Percentiles rank a stretch among this genome's conserved stretches.
Conservation (phyloP, 441 rosid species). For the Populus trichocarpa region DNA sequence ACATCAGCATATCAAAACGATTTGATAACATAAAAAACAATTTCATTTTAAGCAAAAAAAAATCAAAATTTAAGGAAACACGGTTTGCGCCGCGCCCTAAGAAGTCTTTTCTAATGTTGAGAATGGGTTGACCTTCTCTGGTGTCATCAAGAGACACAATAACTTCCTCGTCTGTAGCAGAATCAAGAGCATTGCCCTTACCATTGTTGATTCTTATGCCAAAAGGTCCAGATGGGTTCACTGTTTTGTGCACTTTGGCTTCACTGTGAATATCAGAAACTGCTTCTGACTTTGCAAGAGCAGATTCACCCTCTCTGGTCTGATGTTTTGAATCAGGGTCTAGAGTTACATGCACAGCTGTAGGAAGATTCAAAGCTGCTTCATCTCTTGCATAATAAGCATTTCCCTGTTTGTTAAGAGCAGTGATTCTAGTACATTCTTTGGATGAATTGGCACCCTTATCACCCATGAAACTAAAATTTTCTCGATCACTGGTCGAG, state of each 20-base stretch:
- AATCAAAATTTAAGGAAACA: too few species aligned
- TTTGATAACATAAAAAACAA: too few species aligned
- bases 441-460: slow-evolving; percentile 4
- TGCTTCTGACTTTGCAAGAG: slow-evolving; percentile 21
- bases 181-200: slow-evolving; percentile 17
- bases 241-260: slow-evolving; percentile 5
- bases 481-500: slow-evolving; percentile 23
- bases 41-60: too few species aligned
- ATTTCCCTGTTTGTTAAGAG: slow-evolving; percentile 10
- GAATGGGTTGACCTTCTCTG: slow-evolving; percentile 23
- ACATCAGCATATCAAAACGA: too few species aligned
- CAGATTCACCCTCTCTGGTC: slow-evolving; percentile 16
- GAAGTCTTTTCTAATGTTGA: slow-evolving; percentile 54
- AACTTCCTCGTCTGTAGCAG: slow-evolving; percentile 29
- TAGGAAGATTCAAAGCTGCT: slow-evolving; percentile 25
- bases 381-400: slow-evolving; percentile 21
- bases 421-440: slow-evolving; percentile 9
- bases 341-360: slow-evolving; percentile 17
- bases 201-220: slow-evolving; percentile 18
- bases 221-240: background rate
- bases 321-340: slow-evolving; percentile 21
- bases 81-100: too few species aligned
- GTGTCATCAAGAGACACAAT: slow-evolving; percentile 19
- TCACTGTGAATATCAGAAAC: slow-evolving; percentile 15
- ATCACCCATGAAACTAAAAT: slow-evolving; percentile 16